These are phyloP conservation scores for Polysphondylium violaceum DNA, from an alignment of 78 protist species.

Conservation along the genomic window DNA sequence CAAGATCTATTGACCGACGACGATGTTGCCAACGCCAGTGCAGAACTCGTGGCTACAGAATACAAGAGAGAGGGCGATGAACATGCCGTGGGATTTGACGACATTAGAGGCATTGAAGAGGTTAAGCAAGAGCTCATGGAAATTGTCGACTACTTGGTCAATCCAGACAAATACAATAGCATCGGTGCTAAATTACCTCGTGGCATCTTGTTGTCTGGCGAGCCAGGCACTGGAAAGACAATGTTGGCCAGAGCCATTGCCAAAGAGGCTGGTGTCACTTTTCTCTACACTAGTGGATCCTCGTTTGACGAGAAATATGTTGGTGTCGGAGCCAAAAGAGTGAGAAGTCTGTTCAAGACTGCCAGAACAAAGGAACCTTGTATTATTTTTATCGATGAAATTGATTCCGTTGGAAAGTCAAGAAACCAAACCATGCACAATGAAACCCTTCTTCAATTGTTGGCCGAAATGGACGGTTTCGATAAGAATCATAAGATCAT, in stretches of 20 bases:
- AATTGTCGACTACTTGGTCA: conserved; percentile 89
- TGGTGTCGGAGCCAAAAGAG: conserved; percentile 97
- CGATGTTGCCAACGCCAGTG: not conserved
- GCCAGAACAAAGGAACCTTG: conserved; percentile 91
- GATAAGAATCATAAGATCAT: conserved; percentile 81
- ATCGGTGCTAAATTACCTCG: conserved; percentile 96
- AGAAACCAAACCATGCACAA: conserved; percentile 65
- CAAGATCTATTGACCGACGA: not conserved
- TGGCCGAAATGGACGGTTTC: conserved; percentile 91
- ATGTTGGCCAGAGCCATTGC: conserved; percentile 97
- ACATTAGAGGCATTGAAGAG: conserved; percentile 87
- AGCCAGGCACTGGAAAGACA: conserved; percentile 98
- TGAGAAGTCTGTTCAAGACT: conserved; percentile 90
- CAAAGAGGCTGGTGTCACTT: conserved; percentile 95
- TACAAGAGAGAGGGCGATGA: not conserved
- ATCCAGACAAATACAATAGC: conserved; percentile 87
- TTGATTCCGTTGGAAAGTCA: conserved; percentile 94
- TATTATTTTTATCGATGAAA: conserved; percentile 97
- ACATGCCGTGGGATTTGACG: conserved; percentile 56
- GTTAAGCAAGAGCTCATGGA: conserved; percentile 91
- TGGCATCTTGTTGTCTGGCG: conserved; percentile 93
- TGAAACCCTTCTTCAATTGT: conserved; percentile 93
- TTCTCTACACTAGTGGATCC: conserved; percentile 89
- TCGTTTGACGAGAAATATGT: conserved; percentile 96
- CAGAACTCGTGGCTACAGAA: conserved; percentile 10